Evolutionary conservation across 106 monocot genomes (phyloP).

Genomic region (Dioscorea alata): DNA sequence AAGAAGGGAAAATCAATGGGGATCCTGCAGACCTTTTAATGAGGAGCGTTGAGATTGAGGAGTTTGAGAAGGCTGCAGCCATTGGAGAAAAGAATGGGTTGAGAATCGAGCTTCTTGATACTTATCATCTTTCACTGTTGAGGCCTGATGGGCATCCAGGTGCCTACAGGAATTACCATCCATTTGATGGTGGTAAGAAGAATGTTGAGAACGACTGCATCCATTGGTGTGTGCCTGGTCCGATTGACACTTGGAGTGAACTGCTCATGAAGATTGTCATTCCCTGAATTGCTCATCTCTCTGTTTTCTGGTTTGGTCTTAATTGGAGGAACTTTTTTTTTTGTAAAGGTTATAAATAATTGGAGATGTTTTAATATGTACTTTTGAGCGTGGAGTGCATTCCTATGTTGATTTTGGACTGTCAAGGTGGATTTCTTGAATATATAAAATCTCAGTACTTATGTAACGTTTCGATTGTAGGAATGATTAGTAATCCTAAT

Average conservation of each 20-base stretch:
- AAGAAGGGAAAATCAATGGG: slow-evolving; percentile 27
- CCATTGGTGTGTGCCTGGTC: slow-evolving; percentile 42
- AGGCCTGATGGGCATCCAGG: slow-evolving; percentile 72
- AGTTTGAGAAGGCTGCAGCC: slow-evolving; percentile 26
- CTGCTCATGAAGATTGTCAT: background rate
- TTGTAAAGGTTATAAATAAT: too few species aligned
- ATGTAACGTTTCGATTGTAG: too few species aligned
- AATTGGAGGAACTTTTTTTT: too few species aligned
- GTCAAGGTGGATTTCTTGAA: too few species aligned
- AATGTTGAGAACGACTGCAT: slow-evolving; percentile 29
- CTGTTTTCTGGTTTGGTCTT: too few species aligned
- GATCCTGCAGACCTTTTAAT: slow-evolving; percentile 31
- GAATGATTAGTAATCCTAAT: too few species aligned
- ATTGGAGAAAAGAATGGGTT: background rate
- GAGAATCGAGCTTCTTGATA: slow-evolving; percentile 40
- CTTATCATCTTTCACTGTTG: slow-evolving; percentile 39
- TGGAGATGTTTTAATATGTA: too few species aligned
- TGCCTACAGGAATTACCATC: slow-evolving; percentile 47
- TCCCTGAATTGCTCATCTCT: too few species aligned
- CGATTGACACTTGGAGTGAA: slow-evolving; percentile 26
- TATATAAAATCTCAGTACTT: too few species aligned
- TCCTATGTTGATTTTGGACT: too few species aligned
- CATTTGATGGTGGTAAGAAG: slow-evolving; percentile 26
- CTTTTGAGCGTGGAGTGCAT: too few species aligned
- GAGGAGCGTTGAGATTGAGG: slow-evolving; percentile 31